These are phyloP conservation scores for Tetrahymena elliotti DNA, from an alignment of 73 alveolate genomes.

Conservation along the genomic window DNA sequence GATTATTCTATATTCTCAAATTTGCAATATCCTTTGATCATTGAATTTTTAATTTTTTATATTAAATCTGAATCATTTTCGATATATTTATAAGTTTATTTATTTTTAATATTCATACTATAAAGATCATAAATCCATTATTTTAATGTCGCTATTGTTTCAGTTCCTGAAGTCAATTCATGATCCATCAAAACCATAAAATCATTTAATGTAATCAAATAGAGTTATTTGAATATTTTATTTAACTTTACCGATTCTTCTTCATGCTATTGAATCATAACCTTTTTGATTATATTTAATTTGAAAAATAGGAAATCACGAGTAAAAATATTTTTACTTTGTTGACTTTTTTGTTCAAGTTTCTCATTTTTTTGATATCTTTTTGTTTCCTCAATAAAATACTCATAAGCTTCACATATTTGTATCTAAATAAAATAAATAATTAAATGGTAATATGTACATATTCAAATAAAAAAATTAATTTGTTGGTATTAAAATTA, in stretches of 20 bases:
- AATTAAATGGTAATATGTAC: no score
- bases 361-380: not conserved
- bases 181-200: not conserved
- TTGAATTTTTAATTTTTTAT: not conserved
- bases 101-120: not conserved
- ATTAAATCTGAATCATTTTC: not conserved
- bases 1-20: not conserved
- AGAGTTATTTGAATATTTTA: not conserved
- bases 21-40: not conserved
- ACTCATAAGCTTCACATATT: not conserved
- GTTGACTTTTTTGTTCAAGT: not conserved
- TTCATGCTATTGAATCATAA: not conserved
- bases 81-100: not conserved
- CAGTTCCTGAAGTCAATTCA: not conserved
- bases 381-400: not conserved
- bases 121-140: not conserved
- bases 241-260: not conserved
- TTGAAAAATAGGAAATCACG: not conserved
- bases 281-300: not conserved
- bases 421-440: not conserved
- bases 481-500: no score
- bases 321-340: not conserved
- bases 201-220: not conserved
- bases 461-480: no score
- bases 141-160: not conserved